phyloP scores from a whole-genome alignment of 1,284 basidiomycete genomes.

The Cutaneotrichosporon mucoides region DNA sequence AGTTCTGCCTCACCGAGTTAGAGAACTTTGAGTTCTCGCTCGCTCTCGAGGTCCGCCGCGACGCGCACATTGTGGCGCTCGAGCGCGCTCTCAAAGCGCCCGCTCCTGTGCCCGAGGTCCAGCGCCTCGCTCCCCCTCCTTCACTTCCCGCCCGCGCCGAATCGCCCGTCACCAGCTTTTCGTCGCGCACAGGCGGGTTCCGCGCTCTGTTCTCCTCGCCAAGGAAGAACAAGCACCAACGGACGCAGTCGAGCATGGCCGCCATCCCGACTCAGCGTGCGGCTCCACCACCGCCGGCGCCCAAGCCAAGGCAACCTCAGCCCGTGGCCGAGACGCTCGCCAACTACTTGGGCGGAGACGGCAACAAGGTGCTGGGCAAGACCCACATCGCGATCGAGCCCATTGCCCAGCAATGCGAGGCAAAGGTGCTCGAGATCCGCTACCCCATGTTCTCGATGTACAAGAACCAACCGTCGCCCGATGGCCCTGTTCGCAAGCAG shows the following conservation, averaged over 20 bases:
- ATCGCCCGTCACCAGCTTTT: slow-evolving; percentile 4
- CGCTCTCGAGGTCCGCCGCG: slow-evolving; percentile 73
- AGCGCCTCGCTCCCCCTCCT: slow-evolving; percentile 46
- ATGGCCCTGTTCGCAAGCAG: slow-evolving; percentile 53
- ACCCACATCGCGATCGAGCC: slow-evolving; percentile 83
- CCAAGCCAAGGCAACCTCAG: slow-evolving; percentile 11
- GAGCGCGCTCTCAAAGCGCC: slow-evolving; percentile 54
- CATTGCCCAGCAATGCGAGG: slow-evolving; percentile 72
- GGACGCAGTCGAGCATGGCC: slow-evolving; percentile 23
- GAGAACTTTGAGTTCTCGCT: slow-evolving; percentile 87
- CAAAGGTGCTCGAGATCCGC: slow-evolving; percentile 72
- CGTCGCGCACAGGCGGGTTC: slow-evolving; percentile 6
- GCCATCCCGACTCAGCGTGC: background rate
- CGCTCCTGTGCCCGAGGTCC: background rate
- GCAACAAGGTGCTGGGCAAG: slow-evolving; percentile 60
- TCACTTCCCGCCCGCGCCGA: background rate
- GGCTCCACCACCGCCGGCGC: slow-evolving; percentile 46
- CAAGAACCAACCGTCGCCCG: slow-evolving; percentile 28
- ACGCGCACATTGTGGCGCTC: slow-evolving; percentile 64
- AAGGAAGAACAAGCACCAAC: slow-evolving; percentile 17
- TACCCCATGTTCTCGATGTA: slow-evolving; percentile 73
- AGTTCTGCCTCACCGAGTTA: slow-evolving; percentile 71
- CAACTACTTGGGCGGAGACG: slow-evolving; percentile 73
- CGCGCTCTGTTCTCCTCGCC: slow-evolving; percentile 12
- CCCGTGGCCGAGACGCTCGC: slow-evolving; percentile 60